A percentile compares a stretch with the other conserved stretches of the same genome.
Evolutionary conservation across 495 filamentous ascomycete genomes (phyloP).

Genomic region (Penicillium simplicissimum): DNA sequence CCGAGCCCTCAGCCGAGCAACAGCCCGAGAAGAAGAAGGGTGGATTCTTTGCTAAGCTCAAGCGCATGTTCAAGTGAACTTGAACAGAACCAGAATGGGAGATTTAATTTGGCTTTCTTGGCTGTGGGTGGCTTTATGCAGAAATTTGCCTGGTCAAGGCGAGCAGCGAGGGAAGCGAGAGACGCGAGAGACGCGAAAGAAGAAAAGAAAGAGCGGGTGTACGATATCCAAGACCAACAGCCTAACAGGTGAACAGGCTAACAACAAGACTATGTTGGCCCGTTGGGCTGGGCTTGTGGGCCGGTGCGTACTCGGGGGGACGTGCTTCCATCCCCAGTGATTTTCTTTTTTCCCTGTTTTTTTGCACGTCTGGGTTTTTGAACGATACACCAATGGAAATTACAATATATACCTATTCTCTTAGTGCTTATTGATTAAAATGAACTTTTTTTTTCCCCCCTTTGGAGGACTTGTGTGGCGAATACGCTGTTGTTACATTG

Average conservation of each 20-base stretch:
- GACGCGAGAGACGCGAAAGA: constrained; percentile 3
- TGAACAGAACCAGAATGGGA: background rate
- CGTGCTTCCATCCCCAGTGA: constrained; percentile 1
- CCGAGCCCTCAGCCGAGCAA: constrained; percentile 14
- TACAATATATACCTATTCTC: constrained; percentile 21
- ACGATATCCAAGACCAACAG: constrained; percentile 24
- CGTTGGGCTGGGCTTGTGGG: background rate
- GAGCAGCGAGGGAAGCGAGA: constrained; percentile 2
- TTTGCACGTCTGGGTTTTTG: constrained; percentile 17
- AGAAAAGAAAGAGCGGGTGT: constrained; percentile 16
- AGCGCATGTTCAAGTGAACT: constrained; percentile 34
- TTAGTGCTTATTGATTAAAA: constrained; percentile 26
- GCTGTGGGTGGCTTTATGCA: background rate
- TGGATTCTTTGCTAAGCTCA: constrained; percentile 31
- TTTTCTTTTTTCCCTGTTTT: constrained; percentile 12
- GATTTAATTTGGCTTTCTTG: background rate
- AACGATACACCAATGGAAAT: constrained; percentile 37
- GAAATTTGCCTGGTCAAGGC: background rate
- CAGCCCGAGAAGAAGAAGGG: constrained; percentile 32
- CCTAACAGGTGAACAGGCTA: too few relatives aligned
- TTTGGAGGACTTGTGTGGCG: background rate
- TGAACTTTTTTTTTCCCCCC: constrained; percentile 1
- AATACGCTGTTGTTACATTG: background rate
- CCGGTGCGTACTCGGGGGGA: constrained; percentile 6
- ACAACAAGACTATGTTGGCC: too few relatives aligned